Percentiles rank a stretch among this genome's conserved stretches.
Evolutionary conservation across 495 filamentous ascomycete species (phyloP).

Genomic region (Lasiosphaeris hirsuta): DNA sequence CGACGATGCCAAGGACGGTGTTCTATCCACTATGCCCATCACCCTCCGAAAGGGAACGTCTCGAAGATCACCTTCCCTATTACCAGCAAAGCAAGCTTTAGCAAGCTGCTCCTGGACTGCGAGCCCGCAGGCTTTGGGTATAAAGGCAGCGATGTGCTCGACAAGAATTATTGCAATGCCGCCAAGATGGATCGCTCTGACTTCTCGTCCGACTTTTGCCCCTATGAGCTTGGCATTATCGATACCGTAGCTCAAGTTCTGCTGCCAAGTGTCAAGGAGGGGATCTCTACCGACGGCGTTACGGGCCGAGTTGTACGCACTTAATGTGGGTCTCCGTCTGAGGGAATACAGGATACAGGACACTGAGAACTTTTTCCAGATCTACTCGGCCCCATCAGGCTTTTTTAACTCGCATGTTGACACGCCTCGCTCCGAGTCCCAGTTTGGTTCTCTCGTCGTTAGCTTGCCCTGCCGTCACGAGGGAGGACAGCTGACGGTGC

Average conservation of each 20-base stretch:
- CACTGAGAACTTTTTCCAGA: slow-evolving; percentile 12
- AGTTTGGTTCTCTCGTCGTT: slow-evolving; percentile 57
- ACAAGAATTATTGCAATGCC: slow-evolving; percentile 51
- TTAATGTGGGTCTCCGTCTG: slow-evolving; percentile 43
- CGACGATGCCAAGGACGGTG: too few species aligned
- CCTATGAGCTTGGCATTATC: slow-evolving; percentile 50
- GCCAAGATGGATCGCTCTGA: slow-evolving; percentile 41
- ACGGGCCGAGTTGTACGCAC: slow-evolving; percentile 52
- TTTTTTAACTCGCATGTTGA: slow-evolving; percentile 54
- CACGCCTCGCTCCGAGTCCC: slow-evolving; percentile 45
- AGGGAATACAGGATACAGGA: slow-evolving; percentile 14
- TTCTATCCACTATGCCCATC: too few species aligned
- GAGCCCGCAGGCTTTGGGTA: slow-evolving; percentile 48
- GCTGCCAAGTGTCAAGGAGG: slow-evolving; percentile 37
- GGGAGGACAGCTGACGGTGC: slow-evolving; percentile 39
- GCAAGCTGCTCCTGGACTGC: slow-evolving; percentile 34
- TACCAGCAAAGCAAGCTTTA: neutral
- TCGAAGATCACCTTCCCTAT: slow-evolving; percentile 1
- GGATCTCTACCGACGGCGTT: slow-evolving; percentile 28
- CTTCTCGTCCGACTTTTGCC: slow-evolving; percentile 51
- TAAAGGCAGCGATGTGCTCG: slow-evolving; percentile 42
- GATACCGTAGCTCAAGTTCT: slow-evolving; percentile 47
- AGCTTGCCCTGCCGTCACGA: slow-evolving; percentile 46
- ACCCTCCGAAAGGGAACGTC: neutral
- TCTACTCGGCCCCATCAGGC: slow-evolving; percentile 52